Evolutionary conservation across 2,329 filamentous ascomycete genomes (phyloP).

Genomic region (Xylaria sp.): DNA sequence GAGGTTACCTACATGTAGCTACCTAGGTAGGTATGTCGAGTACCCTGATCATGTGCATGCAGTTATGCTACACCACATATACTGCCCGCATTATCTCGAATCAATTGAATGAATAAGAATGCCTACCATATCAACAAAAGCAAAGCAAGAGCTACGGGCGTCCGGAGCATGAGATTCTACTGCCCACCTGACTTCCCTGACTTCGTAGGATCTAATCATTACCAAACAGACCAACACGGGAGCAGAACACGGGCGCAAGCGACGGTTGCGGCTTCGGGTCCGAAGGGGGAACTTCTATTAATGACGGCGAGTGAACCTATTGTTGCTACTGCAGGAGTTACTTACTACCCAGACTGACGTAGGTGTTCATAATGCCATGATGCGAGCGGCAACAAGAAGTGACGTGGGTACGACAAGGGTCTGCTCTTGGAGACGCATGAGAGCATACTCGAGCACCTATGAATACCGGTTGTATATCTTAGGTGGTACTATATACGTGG

Average conservation of each 20-base stretch:
- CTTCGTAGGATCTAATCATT: background rate
- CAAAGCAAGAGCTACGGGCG: background rate
- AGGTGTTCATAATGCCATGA: slow-evolving; percentile 28
- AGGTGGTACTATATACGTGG: background rate
- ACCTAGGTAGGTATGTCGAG: background rate
- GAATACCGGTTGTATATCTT: background rate
- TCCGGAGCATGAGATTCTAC: background rate
- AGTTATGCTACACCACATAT: background rate
- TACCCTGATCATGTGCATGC: background rate
- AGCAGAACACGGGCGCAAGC: background rate
- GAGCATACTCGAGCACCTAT: background rate
- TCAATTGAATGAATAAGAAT: background rate
- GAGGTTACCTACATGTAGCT: too few relatives aligned
- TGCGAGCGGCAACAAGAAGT: slow-evolving; percentile 21
- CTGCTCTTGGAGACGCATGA: slow-evolving; percentile 9
- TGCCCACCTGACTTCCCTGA: background rate
- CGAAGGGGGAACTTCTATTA: background rate
- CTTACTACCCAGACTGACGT: slow-evolving; percentile 22
- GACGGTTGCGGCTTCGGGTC: background rate
- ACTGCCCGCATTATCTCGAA: background rate
- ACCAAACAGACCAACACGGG: background rate
- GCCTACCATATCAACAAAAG: background rate
- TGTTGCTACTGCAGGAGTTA: background rate
- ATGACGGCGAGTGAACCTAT: slow-evolving; percentile 5
- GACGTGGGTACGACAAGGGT: slow-evolving; percentile 27